Evolutionary conservation across 352 stramenopile species (phyloP).

Genomic region (Globisporangium ultimum): DNA sequence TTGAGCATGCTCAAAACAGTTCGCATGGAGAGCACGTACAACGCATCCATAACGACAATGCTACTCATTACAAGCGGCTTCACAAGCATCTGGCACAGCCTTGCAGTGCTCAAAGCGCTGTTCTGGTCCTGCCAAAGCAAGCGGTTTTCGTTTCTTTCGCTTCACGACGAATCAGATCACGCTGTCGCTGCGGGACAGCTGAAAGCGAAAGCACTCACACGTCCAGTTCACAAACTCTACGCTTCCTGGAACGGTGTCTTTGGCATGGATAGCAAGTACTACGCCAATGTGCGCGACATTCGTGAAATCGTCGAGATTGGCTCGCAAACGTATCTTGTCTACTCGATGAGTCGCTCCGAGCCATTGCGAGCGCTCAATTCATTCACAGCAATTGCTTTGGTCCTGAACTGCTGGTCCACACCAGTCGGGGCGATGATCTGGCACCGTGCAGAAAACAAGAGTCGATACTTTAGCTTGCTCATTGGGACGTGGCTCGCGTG

Average conservation of each 20-base stretch:
- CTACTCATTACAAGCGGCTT: not conserved
- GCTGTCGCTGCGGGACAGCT: not conserved
- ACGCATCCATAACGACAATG: not conserved
- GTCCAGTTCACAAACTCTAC: not conserved
- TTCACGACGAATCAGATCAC: not conserved
- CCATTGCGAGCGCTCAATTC: too few species aligned
- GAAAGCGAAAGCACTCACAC: not conserved
- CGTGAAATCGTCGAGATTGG: constrained; percentile 1
- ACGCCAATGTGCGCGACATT: constrained; percentile 1
- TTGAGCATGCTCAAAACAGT: not conserved
- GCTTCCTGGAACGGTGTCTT: constrained; percentile 1
- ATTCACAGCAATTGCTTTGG: not conserved
- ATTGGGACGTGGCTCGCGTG: not conserved
- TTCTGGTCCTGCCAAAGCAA: not conserved
- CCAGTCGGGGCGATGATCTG: not conserved
- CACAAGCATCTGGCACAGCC: not conserved
- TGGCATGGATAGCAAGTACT: not conserved
- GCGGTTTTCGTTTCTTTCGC: not conserved
- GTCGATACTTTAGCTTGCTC: not conserved
- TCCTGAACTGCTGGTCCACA: constrained; percentile 1
- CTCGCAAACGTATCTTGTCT: constrained; percentile 4
- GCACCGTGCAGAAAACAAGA: not conserved
- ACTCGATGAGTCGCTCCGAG: not conserved
- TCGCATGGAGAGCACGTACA: constrained; percentile 2
- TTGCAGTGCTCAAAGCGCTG: not conserved